A percentile compares a stretch with the other conserved stretches of the same genome.
phyloP scores from a whole-genome alignment of 1,139 yeast species.

The Kodamaea suecica region DNA sequence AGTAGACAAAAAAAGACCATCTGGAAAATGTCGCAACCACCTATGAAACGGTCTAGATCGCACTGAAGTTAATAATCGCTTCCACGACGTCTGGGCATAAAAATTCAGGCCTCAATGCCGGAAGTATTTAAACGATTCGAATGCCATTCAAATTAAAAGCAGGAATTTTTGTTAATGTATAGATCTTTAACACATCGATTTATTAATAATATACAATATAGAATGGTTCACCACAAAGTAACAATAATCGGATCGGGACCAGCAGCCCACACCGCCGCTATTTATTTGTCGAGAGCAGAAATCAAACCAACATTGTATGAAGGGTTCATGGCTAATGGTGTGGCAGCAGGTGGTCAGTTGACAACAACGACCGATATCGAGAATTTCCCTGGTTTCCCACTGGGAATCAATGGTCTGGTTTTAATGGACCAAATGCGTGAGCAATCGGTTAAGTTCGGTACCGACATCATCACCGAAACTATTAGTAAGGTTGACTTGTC shows the following conservation, averaged over 20 bases:
- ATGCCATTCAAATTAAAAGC: no score
- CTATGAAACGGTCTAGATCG: no score
- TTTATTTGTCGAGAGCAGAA: conserved; percentile 94
- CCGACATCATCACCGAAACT: conserved; percentile 92
- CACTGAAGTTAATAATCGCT: no score
- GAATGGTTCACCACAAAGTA: conserved; percentile 83
- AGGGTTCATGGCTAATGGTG: conserved; percentile 95
- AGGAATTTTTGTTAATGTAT: conserved; percentile 4
- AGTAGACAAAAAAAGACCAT: no score
- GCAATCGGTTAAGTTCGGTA: conserved; percentile 84
- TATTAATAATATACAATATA: conserved; percentile 14
- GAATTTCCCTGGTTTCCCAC: conserved; percentile 98
- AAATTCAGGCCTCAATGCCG: no score
- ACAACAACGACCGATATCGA: conserved; percentile 97
- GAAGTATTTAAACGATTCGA: no score
- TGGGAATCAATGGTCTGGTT: conserved; percentile 82
- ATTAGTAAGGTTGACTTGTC: conserved; percentile 86
- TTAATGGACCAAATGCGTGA: conserved; percentile 93
- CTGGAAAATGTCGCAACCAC: no score
- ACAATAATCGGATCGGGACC: conserved; percentile 98
- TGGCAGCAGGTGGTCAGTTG: conserved; percentile 98
- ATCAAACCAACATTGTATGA: conserved; percentile 90
- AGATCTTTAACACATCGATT: conserved; percentile 6
- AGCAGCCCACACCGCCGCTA: conserved; percentile 99
- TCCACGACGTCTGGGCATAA: no score